Base-by-base conservation (phyloP, 495 filamentous ascomycete species). In the Apodospora peruviana region DNA sequence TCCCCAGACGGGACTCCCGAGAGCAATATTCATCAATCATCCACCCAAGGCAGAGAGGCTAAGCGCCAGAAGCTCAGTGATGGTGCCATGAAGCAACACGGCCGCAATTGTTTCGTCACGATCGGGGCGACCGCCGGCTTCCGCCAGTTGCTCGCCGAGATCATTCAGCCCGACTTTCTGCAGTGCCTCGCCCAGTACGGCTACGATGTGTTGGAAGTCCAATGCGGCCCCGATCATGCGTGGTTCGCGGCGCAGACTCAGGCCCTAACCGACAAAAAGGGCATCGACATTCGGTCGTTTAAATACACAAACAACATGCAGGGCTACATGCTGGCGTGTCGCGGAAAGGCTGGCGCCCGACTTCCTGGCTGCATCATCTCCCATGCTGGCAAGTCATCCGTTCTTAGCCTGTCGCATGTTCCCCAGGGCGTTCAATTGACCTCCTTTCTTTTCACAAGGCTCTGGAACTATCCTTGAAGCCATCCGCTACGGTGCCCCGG, bases 51-150 rank as follows among this genome's bases (percentile, higher is more conserved):
- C n/a, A n/a, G n/a, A n/a, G n/a, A n/a, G n/a, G n/a, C n/a, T n/a
- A n/a, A n/a, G n/a, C n/a, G n/a, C n/a, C n/a, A n/a, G n/a, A n/a
- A n/a, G n/a, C n/a, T n/a, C n/a, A n/a, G n/a, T n/a, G n/a, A n/a
- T n/a, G n/a, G n/a, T n/a, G n/a, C n/a, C n/a, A n/a, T n/a, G n/a
- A n/a, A n/a, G 8, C 27, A 22, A 18, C 22, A n/a, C 39, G 12
- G 37, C 23, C 60, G 57, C 2, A 42, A 36, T 4, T 66, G 63
- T 61, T 85, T 96, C 47, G 86, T 96, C 21, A 96, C 93, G 0
- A 82, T 94, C 24, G 93, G 93, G 40, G 94, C 93, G 2, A 98
- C 91, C 0, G 90, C 91, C 2, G 75, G 83, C 16, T 98, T 98
- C 65, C 70, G 78, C 40, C 61, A 71, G 10, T 79, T 98, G 8